Conservation (phyloP, 2,329 filamentous ascomycete species). For the Ambrosiella cleistominuta region DNA sequence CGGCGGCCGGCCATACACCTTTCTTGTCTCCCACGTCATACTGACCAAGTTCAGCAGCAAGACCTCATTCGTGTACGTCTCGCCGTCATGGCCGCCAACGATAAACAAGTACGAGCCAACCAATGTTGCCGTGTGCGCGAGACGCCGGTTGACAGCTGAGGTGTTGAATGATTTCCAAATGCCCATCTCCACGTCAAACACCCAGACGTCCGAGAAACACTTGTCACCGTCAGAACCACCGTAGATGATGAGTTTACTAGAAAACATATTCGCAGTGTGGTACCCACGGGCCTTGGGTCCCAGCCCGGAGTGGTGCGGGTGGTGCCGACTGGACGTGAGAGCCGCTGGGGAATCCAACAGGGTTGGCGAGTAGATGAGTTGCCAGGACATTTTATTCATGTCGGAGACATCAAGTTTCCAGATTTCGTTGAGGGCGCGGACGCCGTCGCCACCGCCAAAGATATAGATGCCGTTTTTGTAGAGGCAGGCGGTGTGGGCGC, state of each 20-base stretch:
- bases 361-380: constrained; percentile 37
- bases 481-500: constrained; percentile 53
- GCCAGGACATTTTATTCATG: constrained; percentile 50
- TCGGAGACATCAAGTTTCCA: constrained; percentile 56
- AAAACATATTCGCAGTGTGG: constrained; percentile 57
- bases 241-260: constrained; percentile 53
- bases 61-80: constrained; percentile 52
- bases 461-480: constrained; percentile 56
- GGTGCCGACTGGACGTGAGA: not conserved
- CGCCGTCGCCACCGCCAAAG: constrained; percentile 54
- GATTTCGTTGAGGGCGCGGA: constrained; percentile 52
- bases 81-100: constrained; percentile 51
- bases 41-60: constrained; percentile 52
- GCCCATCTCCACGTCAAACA: constrained; percentile 48
- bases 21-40: constrained; percentile 55
- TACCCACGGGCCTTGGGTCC: constrained; percentile 47
- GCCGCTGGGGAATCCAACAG: constrained; percentile 13
- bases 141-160: constrained; percentile 41
- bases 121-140: constrained; percentile 52
- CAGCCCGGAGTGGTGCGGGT: not conserved
- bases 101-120: constrained; percentile 55
- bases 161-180: constrained; percentile 43
- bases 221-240: constrained; percentile 53
- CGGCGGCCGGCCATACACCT: constrained; percentile 45
- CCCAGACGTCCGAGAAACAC: constrained; percentile 58